Conservation (phyloP, 1,139 yeast species). For the Candida labiduridarum region DNA sequence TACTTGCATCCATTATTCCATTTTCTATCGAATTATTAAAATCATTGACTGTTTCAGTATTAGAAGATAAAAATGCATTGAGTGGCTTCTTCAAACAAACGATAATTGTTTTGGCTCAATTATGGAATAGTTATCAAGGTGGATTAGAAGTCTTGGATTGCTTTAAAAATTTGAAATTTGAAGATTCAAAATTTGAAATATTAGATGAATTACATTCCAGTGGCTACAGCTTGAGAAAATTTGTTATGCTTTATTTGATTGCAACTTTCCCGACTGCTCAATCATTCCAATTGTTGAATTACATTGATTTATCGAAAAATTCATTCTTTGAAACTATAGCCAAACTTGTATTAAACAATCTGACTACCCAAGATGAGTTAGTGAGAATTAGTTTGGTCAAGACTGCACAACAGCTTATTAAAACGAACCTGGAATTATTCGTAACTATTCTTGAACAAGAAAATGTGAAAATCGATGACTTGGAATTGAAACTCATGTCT, state of each 20-base stretch:
- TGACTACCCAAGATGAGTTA: conserved; percentile 20
- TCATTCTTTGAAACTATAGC: conserved; percentile 25
- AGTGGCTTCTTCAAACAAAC: conserved; percentile 31
- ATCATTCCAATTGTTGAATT: conserved; percentile 25
- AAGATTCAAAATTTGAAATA: conserved; percentile 5
- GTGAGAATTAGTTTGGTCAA: conserved; percentile 36
- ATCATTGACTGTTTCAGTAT: conserved; percentile 73
- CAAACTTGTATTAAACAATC: conserved; percentile 25
- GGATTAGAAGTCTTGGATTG: conserved; percentile 17
- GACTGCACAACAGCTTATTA: conserved; percentile 49
- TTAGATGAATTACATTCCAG: conserved; percentile 24
- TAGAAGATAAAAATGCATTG: conserved; percentile 23
- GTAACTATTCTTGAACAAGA: conserved; percentile 37
- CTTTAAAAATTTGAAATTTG: conserved; percentile 20
- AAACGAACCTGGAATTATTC: conserved; percentile 42
- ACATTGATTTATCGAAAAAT: conserved; percentile 23
- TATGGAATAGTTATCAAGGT: conserved; percentile 37
- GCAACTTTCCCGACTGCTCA: conserved; percentile 21
- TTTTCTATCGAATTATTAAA: conserved; percentile 61
- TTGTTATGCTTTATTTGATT: conserved; percentile 31
- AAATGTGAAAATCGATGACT: conserved; percentile 47
- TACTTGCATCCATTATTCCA: conserved; percentile 72
- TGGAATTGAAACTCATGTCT: conserved; percentile 72
- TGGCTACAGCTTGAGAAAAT: conserved; percentile 33
- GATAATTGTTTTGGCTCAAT: conserved; percentile 43